Base-by-base conservation (phyloP, 1,284 basidiomycete genomes). In the Ustilago xerochloae region DNA sequence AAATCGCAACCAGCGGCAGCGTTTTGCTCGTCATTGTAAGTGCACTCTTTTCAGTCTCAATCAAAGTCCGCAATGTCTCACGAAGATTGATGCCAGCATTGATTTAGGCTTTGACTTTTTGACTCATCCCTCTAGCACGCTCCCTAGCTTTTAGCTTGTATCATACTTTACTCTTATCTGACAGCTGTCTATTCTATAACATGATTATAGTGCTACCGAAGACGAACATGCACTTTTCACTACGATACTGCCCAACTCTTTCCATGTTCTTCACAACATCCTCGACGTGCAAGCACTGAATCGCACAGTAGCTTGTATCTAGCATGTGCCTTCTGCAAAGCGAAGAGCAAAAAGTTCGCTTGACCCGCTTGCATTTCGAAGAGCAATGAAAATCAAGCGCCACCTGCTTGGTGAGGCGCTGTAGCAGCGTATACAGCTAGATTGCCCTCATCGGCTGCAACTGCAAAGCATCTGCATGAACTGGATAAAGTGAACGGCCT, bases 301-400 rank as follows among this genome's bases (percentile, higher is more conserved):
- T 41, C 39, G 39, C 13, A 16, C n/a, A 41, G 39, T 16, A 41
- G 39, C 15, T n/a, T n/a, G n/a, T n/a, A n/a, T n/a, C n/a, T n/a
- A n/a, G n/a, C n/a, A n/a, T n/a, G n/a, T n/a, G n/a, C n/a, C n/a
- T n/a, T n/a, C n/a, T n/a, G n/a, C n/a, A 18, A 41, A 41, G 39
- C 13, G 39, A 16, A 20, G n/a, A 41, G 9, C 39, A 18, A 20
- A 32, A 26, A 15, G 32, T 43, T 50, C 56, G 56, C 48, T 43
- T 36, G 48, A 50, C 47, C 38, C 15, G 7, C 12, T 10, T 38
- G 39, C 39, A 20, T 41, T 8, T 41, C 20, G 33, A 24, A 4
- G 54, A 39, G 56, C 56, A 58, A 58, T 58, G 56, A 58, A 58
- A 26, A 58, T 58, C 55, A 20, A 9, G 18, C 32, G 46, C 47